Evolutionary conservation across 345 rosid species (phyloP).

Genomic region (Lagerstroemia speciosa): DNA sequence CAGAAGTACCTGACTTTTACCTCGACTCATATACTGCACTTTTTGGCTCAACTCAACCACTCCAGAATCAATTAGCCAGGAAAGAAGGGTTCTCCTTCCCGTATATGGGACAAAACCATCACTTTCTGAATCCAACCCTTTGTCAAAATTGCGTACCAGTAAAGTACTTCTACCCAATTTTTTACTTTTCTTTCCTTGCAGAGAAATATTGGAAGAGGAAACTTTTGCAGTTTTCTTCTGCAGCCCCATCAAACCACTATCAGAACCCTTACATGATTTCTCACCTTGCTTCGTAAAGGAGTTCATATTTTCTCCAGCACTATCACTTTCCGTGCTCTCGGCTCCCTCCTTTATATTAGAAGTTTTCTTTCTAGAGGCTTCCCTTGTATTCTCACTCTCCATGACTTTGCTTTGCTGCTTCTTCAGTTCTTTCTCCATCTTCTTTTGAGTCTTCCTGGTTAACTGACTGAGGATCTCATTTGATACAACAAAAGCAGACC

Average conservation of each 20-base stretch:
- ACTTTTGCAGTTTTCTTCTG: constrained; percentile 5
- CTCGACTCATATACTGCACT: constrained; percentile 66
- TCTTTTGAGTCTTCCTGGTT: constrained; percentile 63
- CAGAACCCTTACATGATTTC: constrained; percentile 40
- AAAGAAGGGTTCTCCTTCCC: constrained; percentile 72
- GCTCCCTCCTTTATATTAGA: constrained; percentile 25
- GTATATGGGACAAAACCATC: constrained; percentile 67
- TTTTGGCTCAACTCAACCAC: constrained; percentile 55
- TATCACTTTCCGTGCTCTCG: constrained; percentile 41
- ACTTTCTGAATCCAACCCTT: constrained; percentile 38
- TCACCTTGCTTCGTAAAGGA: constrained; percentile 49
- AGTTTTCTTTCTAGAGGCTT: constrained; percentile 22
- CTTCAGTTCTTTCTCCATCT: constrained; percentile 48
- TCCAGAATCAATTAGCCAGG: constrained; percentile 86
- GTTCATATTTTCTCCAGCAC: constrained; percentile 61
- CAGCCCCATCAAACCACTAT: constrained; percentile 27
- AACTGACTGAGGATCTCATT: constrained; percentile 65
- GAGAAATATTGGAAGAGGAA: not conserved
- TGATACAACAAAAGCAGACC: constrained; percentile 46
- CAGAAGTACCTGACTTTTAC: constrained; percentile 41
- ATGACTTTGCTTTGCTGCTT: constrained; percentile 36
- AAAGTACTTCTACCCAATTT: constrained; percentile 75
- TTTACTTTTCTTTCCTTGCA: constrained; percentile 61
- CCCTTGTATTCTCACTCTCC: constrained; percentile 28
- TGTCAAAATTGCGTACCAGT: constrained; percentile 64